Conservation (phyloP, 306 rosid genomes). For the Castanea mollissima region DNA sequence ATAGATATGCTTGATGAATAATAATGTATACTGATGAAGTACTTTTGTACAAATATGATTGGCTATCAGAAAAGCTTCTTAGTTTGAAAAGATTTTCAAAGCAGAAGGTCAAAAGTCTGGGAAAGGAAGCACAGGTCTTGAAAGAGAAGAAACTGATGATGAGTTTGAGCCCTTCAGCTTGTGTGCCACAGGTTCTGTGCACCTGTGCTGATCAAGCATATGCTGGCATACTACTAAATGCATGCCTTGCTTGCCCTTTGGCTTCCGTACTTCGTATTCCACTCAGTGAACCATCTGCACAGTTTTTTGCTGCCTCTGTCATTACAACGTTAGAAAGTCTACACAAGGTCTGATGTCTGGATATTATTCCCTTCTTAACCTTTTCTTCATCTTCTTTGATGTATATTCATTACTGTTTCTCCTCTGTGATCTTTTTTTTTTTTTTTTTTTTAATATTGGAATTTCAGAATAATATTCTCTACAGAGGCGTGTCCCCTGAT, state of each 20-base stretch:
- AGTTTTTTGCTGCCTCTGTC: slow-evolving; percentile 72
- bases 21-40: slow-evolving; percentile 36
- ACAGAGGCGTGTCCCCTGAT: slow-evolving; percentile 92
- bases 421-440: neutral
- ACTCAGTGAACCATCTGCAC: slow-evolving; percentile 67
- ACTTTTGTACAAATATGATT: slow-evolving; percentile 26
- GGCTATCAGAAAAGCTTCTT: slow-evolving; percentile 62
- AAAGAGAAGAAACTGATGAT: slow-evolving; percentile 80
- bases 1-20: slow-evolving; percentile 2
- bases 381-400: slow-evolving; percentile 8
- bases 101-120: slow-evolving; percentile 73
- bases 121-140: slow-evolving; percentile 77
- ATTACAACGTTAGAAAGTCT: slow-evolving; percentile 70
- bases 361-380: neutral
- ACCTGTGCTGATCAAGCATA: slow-evolving; percentile 65
- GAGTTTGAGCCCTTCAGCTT: slow-evolving; percentile 57
- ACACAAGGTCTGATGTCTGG: slow-evolving; percentile 66
- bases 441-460: slow-evolving; percentile 30
- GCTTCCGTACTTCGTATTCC: slow-evolving; percentile 73
- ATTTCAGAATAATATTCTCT: slow-evolving; percentile 84
- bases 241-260: slow-evolving; percentile 83
- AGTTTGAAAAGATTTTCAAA: slow-evolving; percentile 83
- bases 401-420: slow-evolving; percentile 2
- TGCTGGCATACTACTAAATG: slow-evolving; percentile 74
- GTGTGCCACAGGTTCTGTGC: slow-evolving; percentile 75